Percentiles rank a stretch among this genome's conserved stretches.
phyloP scores from a whole-genome alignment of 495 filamentous ascomycete genomes.

The Penicillium robsamsonii region DNA sequence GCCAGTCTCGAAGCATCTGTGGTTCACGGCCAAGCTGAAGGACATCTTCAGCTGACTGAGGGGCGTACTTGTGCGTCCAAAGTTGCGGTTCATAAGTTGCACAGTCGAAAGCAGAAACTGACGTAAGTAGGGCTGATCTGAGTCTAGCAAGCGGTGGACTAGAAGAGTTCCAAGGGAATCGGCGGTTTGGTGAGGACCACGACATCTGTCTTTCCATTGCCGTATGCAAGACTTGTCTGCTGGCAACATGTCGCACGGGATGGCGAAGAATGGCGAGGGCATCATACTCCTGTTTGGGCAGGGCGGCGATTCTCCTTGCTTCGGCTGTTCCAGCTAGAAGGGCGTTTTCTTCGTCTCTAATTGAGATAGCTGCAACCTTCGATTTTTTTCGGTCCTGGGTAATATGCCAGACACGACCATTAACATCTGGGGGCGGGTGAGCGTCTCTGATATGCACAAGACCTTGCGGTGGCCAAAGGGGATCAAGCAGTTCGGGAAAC shows the following conservation, averaged over 20 bases:
- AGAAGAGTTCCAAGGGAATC: slow-evolving; percentile 7
- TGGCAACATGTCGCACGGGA: slow-evolving; percentile 36
- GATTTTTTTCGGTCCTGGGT: slow-evolving; percentile 33
- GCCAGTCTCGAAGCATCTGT: slow-evolving; percentile 75
- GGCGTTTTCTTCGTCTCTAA: slow-evolving; percentile 38
- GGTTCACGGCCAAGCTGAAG: slow-evolving; percentile 74
- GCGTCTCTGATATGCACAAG: slow-evolving; percentile 53
- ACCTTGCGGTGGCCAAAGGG: slow-evolving; percentile 69
- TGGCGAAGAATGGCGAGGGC: slow-evolving; percentile 24
- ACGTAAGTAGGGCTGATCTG: slow-evolving; percentile 55
- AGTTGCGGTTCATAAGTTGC: slow-evolving; percentile 67
- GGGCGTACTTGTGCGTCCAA: slow-evolving; percentile 90
- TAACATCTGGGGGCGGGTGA: background rate
- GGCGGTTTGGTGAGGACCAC: slow-evolving; percentile 14
- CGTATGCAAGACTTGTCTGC: slow-evolving; percentile 33
- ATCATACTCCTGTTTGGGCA: background rate
- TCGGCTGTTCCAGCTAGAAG: slow-evolving; percentile 21
- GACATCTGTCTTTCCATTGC: slow-evolving; percentile 39
- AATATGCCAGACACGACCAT: background rate
- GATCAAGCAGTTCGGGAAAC: slow-evolving; percentile 57
- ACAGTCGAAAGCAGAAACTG: slow-evolving; percentile 76
- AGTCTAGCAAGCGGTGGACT: slow-evolving; percentile 56
- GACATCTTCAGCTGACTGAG: slow-evolving; percentile 63
- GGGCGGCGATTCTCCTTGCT: slow-evolving; percentile 13
- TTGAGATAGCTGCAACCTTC: slow-evolving; percentile 32